Evolutionary conservation across 257 asterid species (phyloP).

Genomic region (Coffea eugenioides): DNA sequence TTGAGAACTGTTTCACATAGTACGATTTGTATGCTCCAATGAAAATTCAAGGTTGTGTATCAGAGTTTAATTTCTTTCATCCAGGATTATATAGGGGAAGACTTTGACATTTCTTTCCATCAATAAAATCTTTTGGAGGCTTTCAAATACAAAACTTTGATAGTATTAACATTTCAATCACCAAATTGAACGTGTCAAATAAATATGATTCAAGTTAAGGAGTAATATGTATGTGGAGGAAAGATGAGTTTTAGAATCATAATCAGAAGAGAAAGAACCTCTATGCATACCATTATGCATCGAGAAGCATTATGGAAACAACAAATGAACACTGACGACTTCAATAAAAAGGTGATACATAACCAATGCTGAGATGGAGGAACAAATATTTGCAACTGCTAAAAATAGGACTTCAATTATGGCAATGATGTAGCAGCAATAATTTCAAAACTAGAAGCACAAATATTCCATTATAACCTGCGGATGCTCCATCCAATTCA

Average conservation of each 20-base stretch:
- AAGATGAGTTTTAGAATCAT: not conserved
- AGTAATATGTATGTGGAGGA: not conserved
- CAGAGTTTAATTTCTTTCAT: not conserved
- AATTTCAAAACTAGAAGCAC: not conserved
- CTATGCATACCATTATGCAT: not conserved
- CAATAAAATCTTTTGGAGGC: not conserved
- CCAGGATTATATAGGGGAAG: not conserved
- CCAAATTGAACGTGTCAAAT: not conserved
- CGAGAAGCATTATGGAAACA: not conserved
- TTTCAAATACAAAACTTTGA: not conserved
- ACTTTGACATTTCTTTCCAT: not conserved
- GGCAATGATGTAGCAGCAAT: not conserved
- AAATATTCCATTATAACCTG: conserved; percentile 26
- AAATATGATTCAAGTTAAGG: not conserved
- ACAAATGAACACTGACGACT: not conserved
- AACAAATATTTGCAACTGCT: not conserved
- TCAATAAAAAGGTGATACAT: not conserved
- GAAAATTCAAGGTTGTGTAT: not conserved
- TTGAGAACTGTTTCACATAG: not conserved
- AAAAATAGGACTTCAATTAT: not conserved
- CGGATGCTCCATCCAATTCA: conserved; percentile 38
- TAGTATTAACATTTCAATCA: not conserved
- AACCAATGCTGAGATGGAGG: not conserved
- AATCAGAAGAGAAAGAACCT: not conserved
- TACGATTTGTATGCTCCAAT: not conserved